Base-by-base conservation (phyloP, 179 eudicot genomes). In the Beta corolliflora region DNA sequence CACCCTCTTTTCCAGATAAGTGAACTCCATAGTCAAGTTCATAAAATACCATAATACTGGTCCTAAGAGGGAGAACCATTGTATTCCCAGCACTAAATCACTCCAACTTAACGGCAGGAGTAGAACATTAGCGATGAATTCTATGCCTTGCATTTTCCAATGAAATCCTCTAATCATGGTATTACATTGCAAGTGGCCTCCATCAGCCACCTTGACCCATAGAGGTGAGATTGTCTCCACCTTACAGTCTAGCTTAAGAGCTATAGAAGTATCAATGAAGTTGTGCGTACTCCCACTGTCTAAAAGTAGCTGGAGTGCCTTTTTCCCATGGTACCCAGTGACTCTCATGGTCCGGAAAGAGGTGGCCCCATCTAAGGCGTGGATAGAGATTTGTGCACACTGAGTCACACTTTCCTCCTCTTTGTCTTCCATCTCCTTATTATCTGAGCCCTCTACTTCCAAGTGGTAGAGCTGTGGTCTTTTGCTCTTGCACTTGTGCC, bases 141-240 rank as follows among this genome's bases (percentile, higher is more conserved):
- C 6, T 0, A 2, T 21, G 0, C 75, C 68, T 2, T 79, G 58
- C 31, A 79, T 36, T 5, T 25, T 71, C 82, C 77, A 79, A 0
- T 36, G 0, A 15, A 71, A 71, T 1, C 18, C 29, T 7, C 50
- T 0, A 1, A 70, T 66, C 10, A 15, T n/a, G 0, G 41, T 9
- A 2, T 58, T 9, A 15, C 70, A 58, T 7, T 12, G 5, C 4
- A 71, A 3, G 5, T 14, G 13, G 2, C 48, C 60, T 0, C 60
- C 70, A 79, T 79, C 71, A 4, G 70, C 77, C 7, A 79, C 76
- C 23, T 12, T 55, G 1, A 70, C 69, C 6, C 23, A 8, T 12
- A 46, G 1, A 5, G 71, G 58, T 21, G 44, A 2, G 1, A 58
- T 52, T 7, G 60, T 2, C 5, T 29, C 44, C 5, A 50, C 29